Percentiles rank a stretch among this genome's conserved stretches.
phyloP scores from a whole-genome alignment of 2,329 filamentous ascomycete species.

The Aspergillus glaucus region DNA sequence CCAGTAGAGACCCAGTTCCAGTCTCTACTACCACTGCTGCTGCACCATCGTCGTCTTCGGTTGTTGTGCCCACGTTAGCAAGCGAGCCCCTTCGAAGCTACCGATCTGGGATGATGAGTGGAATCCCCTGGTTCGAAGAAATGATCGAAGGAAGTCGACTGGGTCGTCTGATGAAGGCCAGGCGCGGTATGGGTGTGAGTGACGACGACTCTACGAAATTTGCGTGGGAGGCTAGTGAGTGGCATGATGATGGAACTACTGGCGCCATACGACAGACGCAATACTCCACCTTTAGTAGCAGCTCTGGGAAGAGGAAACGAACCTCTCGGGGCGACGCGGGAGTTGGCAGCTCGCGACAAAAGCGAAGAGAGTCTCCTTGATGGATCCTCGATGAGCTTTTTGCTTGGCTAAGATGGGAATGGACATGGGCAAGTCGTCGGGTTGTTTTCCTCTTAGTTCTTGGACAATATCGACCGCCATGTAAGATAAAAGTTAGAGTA shows the following conservation, averaged over 20 bases:
- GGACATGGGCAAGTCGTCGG: too few species aligned
- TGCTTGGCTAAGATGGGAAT: too few species aligned
- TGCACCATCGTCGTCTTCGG: conserved; percentile 8
- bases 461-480: too few species aligned
- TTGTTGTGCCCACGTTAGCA: conserved; percentile 16
- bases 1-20: conserved; percentile 13
- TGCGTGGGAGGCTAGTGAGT: conserved; percentile 82
- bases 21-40: conserved; percentile 6
- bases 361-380: neutral
- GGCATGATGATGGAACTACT: conserved; percentile 43
- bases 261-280: conserved; percentile 12
- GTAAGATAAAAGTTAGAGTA: too few species aligned
- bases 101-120: conserved; percentile 38
- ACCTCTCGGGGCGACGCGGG: conserved; percentile 8
- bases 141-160: conserved; percentile 70
- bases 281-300: conserved; percentile 7
- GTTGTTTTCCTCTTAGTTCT: too few species aligned
- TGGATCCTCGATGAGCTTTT: neutral
- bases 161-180: conserved; percentile 58
- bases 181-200: conserved; percentile 53
- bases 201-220: conserved; percentile 60
- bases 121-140: conserved; percentile 79
- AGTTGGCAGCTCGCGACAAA: neutral
- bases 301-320: conserved; percentile 30
- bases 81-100: conserved; percentile 25